A percentile compares a stretch with the other conserved stretches of the same genome.
Evolutionary conservation across 305 asterid genomes (phyloP).

Genomic region (Rubia balearica): DNA sequence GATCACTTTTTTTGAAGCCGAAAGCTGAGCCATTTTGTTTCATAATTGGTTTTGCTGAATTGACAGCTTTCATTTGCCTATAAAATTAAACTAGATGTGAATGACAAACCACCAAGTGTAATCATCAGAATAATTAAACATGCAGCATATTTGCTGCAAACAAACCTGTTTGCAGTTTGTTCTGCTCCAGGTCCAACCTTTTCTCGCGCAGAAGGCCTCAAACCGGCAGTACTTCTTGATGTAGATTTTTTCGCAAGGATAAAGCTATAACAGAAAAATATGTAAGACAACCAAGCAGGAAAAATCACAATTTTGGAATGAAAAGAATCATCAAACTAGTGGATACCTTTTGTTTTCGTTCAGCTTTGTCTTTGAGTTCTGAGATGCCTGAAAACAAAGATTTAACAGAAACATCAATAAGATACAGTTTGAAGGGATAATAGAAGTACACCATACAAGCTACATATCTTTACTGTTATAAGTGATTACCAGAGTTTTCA

Average conservation of each 20-base stretch:
- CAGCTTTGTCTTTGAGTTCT: constrained; percentile 28
- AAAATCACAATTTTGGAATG: background rate
- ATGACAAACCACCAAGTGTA: constrained; percentile 17
- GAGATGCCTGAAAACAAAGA: constrained; percentile 26
- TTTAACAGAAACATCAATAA: background rate
- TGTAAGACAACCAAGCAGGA: background rate
- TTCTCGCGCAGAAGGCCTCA: constrained; percentile 26
- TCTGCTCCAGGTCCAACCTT: constrained; percentile 23
- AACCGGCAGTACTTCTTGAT: constrained; percentile 17
- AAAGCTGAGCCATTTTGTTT: constrained; percentile 37
- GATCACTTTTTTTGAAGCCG: constrained; percentile 41
- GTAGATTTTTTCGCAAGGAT: constrained; percentile 37
- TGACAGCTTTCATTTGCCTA: constrained; percentile 33
- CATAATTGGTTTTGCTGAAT: constrained; percentile 22
- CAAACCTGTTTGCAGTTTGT: constrained; percentile 48
- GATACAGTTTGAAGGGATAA: background rate
- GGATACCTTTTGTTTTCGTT: constrained; percentile 44
- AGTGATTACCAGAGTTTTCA: constrained; percentile 39
- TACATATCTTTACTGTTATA: background rate
- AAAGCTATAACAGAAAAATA: constrained; percentile 5
- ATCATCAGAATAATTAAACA: constrained; percentile 5
- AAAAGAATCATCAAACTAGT: constrained; percentile 4
- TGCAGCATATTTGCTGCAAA: background rate
- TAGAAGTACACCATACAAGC: background rate
- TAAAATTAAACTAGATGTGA: constrained; percentile 4